phyloP scores from a whole-genome alignment of 257 asterid genomes.

The Sherardia arvensis region DNA sequence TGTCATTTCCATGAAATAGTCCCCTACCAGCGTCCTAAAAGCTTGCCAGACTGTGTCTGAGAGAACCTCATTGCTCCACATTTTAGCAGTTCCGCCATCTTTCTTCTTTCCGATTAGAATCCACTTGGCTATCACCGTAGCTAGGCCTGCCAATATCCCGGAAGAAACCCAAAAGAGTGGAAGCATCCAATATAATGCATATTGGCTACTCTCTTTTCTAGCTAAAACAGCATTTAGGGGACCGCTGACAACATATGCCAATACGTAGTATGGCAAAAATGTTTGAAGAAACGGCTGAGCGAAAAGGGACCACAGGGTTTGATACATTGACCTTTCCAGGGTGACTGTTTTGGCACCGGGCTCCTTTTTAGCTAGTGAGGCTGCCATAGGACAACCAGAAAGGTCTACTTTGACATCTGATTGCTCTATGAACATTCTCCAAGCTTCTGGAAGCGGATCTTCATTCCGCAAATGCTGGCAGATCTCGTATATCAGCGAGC shows the following conservation, averaged over 20 bases:
- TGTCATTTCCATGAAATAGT: slow-evolving; percentile 59
- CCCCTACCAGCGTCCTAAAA: slow-evolving; percentile 55
- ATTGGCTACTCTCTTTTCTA: slow-evolving; percentile 18
- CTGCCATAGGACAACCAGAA: slow-evolving; percentile 68
- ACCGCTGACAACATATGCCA: slow-evolving; percentile 33
- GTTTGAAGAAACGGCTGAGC: slow-evolving; percentile 69
- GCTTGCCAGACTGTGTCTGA: slow-evolving; percentile 88
- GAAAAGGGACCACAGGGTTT: slow-evolving; percentile 53
- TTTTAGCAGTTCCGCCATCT: slow-evolving; percentile 47
- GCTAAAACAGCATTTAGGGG: slow-evolving; percentile 36
- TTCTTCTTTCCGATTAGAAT: slow-evolving; percentile 54
- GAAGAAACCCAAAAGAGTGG: slow-evolving; percentile 68
- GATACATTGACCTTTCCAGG: slow-evolving; percentile 45
- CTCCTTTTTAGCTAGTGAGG: slow-evolving; percentile 16
- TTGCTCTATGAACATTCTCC: slow-evolving; percentile 73
- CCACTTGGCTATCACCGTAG: slow-evolving; percentile 51
- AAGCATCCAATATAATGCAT: slow-evolving; percentile 43
- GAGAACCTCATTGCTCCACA: slow-evolving; percentile 54
- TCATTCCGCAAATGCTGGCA: slow-evolving; percentile 76
- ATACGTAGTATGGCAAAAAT: slow-evolving; percentile 49
- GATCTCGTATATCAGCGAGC: slow-evolving; percentile 64
- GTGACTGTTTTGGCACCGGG: slow-evolving; percentile 25
- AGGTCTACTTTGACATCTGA: slow-evolving; percentile 82
- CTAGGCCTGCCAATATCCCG: slow-evolving; percentile 40
- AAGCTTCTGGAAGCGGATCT: slow-evolving; percentile 68